Evolutionary conservation across 768 basidiomycete species (phyloP), one percentile per base, ranked within the genome.

Genomic region (Lactarius hengduanensis): DNA sequence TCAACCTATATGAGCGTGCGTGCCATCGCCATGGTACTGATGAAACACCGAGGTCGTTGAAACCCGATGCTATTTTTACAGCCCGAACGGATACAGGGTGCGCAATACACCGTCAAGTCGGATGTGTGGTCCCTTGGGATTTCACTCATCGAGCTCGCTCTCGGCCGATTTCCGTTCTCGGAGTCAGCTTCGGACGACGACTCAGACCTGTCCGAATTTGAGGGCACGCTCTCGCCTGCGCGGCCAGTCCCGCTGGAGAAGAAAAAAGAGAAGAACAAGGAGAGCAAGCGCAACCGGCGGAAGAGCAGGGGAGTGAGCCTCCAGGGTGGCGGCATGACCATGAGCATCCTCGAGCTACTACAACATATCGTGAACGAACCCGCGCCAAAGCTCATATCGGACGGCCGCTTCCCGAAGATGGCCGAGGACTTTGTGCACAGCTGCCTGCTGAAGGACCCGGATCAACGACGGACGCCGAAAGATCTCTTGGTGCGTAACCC

Each of bases 351-450:
- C 70, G 97, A 99, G 79, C 77, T 99, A 61, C 79, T 99, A 68
- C 97, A 98, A 75, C 94, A 98, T 75, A 98, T 99, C 72, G 97
- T 99, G 61, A 98, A 98, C 74, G 97, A 98, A 78, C 94, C 96
- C 65, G 96, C 97, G 32, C 97, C 97, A 50, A 82, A 85, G 73
- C 77, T 99, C 70, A 88, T 88, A 13, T 86, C 87, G 1, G 87
- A 90, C 65, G 89, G 88, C 41, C 83, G 82, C 70, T 90, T 84
- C 81, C 89, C 91, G 3, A 76, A 77, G 61, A 85, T 89, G 74
- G 90, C 92, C 28, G 91, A 93, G 71, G 80, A 80, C 59, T 98
- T 99, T 70, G 86, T 98, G 55, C 91, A 97, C 74, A 87, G 86
- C 57, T 98, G 95, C 78, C 76, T 98, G 77, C 72, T 89, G 75